Base-by-base conservation (phyloP, 1,284 basidiomycete species). In the Ganoderma lingzhi region DNA sequence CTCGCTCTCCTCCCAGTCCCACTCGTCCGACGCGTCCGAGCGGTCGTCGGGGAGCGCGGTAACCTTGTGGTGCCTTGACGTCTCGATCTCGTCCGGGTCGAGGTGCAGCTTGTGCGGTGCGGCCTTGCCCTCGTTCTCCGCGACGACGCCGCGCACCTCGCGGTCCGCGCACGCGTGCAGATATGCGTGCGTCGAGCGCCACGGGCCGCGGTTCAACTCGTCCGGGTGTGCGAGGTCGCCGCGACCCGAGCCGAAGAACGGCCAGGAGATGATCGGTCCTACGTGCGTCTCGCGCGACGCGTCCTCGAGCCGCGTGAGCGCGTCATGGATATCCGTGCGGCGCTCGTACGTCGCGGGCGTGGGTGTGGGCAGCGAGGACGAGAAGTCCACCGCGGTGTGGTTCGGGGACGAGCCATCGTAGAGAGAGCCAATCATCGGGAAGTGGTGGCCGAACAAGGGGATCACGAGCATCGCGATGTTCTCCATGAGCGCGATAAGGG, bases 211-310 rank as follows among this genome's bases (percentile, higher is more conserved):
- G 74, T 93, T 84, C 55, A 95, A 84, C 74, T 93, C 91, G 30
- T 84, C 81, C 2, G 91, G 88, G 74, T 92, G 90, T 0, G 81
- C 75, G 28, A 93, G 84, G 67, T 92, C 89, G 39, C 93, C 93
- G 44, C 93, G 86, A 74, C 90, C 88, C 9, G 91, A 91, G 56
- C 93, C 93, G 78, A 95, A 95, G 84, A 95, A 95, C 1, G 93
- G 91, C 93, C 93, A 95, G 2, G 93, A 93, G 66, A 95, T 87
- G 75, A 95, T 94, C 8, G 91, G 90, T 2, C 93, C 93, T 51
- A 94, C 84, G 66, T 90, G 87, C 77, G 86, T 88, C 69, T 87
- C 82, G 73, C 77, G 72, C 14, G 64, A 65, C 39, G 69, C 48
- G 30, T 63, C 62, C 35, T 69, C 65, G 1, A 71, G 64, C 51